Base-by-base conservation (phyloP, 1,284 basidiomycete species). In the Cryptococcus hybrid region DNA sequence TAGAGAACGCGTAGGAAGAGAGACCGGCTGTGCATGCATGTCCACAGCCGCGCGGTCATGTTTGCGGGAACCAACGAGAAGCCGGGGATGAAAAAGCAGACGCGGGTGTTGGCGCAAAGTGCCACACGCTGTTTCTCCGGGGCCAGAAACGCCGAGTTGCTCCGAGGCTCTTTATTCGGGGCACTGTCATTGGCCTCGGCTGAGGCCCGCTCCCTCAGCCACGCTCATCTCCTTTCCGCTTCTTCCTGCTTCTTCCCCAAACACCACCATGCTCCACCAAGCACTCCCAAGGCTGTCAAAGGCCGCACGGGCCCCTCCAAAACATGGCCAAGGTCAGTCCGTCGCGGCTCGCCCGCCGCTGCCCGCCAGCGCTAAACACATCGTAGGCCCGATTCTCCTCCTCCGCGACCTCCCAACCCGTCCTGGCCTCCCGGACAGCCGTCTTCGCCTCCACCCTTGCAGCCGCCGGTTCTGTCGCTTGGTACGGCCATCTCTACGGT, bases 401-500 rank as follows among this genome's bases (percentile, higher is more conserved):
- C 47, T 57, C 66, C 53, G 61, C 66, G 37, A 58, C 68, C 58
- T 52, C 68, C 51, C 47, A 61, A 35, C 59, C 67, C 35, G 63
- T 66, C 61, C 60, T 71, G 56, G 60, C 84, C 67, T 95, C 92
- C 59, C 88, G 87, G 69, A 83, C 88, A 53, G 86, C 91, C 47
- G 83, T 94, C 59, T 84, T 85, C 60, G 87, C 88, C 58, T 86
- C 88, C 62, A 87, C 92, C 48, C 82, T 88, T 62, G 80, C 89
- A 74, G 86, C 93, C 51, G 89, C 83, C 64, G 93, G 95, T 60
- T 89, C 93, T 45, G 84, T 95, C 76, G 92, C 91, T 57, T 95
- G 91, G 92, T 99, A 99, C 84, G 88, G 89, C 70, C 89, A 95
- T 78, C 84, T 95, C 57, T 98, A 92, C 78, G 96, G 94, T 65